Evolutionary conservation across 805 yeast genomes (phyloP), one percentile per base, ranked within the genome.

Genomic region (Nakazawaea laoshanensis): DNA sequence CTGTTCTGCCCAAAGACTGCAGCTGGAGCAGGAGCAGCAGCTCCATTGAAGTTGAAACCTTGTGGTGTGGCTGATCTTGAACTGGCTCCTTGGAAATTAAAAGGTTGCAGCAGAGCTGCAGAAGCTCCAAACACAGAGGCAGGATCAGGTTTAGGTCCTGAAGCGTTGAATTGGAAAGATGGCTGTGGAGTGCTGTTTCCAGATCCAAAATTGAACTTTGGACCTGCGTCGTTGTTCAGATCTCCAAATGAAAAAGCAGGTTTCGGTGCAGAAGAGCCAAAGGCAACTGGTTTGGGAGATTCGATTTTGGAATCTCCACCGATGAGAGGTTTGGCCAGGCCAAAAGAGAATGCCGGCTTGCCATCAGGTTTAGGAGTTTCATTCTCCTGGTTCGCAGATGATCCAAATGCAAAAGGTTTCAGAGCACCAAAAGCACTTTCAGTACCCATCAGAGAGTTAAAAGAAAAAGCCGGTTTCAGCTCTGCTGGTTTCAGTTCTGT

Each of bases 11-110:
- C 36, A 33, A 33, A 33, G 5, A 33, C 32, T 5, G 23, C 10
- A 13, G 36, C 16, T 7, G 36, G 36, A 10, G 24, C 12, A 4
- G 32, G 8, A 8, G 25, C 22, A 6, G 17, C 21, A 10, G 21
- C 10, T 8, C 28, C 32, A 12, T 10, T 19, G 22, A 24, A 24
- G 24, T 24, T 24, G 29, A 27, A 27, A 23, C 13, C 13, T 10
- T 20, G 25, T 9, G 37, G 37, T n/a, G 37, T 34, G 4, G 26
- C 23, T 4, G 37, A 34, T 29, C 37, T 29, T 29, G 32, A 33
- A 33, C 6, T n/a, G 4, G 20, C 5, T 5, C 4, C 20, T 14
- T 14, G 21, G 7, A 11, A 8, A 14, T 17, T 17, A 7, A 7
- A 7, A 7, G n/a, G 16, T 10, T 8, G 28, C 28, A 5, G 19